These are phyloP conservation scores for Apiotrichum gracile DNA, from an alignment of 1,284 basidiomycete species.

Conservation along the genomic window DNA sequence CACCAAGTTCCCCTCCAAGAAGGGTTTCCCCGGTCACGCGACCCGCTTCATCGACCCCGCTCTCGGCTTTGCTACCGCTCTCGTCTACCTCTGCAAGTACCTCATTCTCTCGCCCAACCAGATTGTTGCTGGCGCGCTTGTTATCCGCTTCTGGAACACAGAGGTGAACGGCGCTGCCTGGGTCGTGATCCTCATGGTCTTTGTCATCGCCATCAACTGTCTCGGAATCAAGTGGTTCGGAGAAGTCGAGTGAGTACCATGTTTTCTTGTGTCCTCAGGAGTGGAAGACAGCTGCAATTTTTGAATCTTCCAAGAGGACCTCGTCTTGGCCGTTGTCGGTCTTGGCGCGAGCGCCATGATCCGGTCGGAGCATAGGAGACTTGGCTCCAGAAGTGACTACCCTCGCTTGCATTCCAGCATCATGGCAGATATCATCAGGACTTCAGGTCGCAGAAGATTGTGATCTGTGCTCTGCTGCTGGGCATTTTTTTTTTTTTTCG, in stretches of 20 bases:
- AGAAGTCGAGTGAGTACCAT: conserved; percentile 55
- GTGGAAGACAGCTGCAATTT: too few species aligned
- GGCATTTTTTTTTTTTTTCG: too few species aligned
- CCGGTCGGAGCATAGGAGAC: not conserved
- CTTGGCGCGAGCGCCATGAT: not conserved
- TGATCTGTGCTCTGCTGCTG: too few species aligned
- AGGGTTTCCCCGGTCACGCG: conserved; percentile 43
- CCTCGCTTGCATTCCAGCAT: too few species aligned
- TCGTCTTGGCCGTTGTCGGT: not conserved
- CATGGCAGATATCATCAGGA: too few species aligned
- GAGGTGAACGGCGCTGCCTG: conserved; percentile 39
- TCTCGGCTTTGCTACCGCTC: conserved; percentile 33
- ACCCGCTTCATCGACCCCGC: conserved; percentile 37
- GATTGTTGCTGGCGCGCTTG: conserved; percentile 45
- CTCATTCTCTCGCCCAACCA: conserved; percentile 54
- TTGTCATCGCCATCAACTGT: conserved; percentile 54
- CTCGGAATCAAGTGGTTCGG: conserved; percentile 66
- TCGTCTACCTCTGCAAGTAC: conserved; percentile 49
- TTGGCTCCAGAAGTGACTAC: not conserved
- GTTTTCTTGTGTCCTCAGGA: not conserved
- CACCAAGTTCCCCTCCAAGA: conserved; percentile 36
- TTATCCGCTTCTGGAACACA: conserved; percentile 40
- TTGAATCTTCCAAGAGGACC: too few species aligned
- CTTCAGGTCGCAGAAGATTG: too few species aligned
- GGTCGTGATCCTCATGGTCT: conserved; percentile 44